Base-by-base conservation (phyloP, 441 rosid genomes). In the Gossypium davidsonii region DNA sequence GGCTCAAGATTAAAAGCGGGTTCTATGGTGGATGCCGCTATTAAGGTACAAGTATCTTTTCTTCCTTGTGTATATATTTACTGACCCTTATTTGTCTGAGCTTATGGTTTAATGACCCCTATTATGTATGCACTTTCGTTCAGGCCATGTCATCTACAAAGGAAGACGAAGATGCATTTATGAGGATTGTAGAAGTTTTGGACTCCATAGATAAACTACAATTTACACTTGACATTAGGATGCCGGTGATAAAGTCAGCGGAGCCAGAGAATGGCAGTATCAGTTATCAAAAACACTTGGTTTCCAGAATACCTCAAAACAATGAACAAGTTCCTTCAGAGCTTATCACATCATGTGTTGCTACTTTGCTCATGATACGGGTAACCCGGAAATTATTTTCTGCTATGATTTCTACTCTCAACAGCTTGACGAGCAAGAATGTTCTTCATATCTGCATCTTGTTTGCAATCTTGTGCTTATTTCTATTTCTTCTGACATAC, bases 351-450 rank as follows among this genome's bases (percentile, higher is more conserved):
- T 91, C 99, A 11, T 93, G 98, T 65, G 98, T 93, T 14, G 91
- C 98, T 75, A 76, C 96, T 71, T 80, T 90, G 87, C 86, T 89
- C 73, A 89, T 92, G 97, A 84, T 93, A 78, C 94, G 90, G 97
- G 99, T 90, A 79, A 81, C 55, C 46, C 10, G 31, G 44, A 66
- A 55, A 44, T 12, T 80, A 56, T 48, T 2, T 20, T 57, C 34
- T 62, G 21, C 6, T 42, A 4, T 67, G 20, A 17, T 6, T 67
- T 26, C 56, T 5, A n/a, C 65, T 60, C 44, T 61, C 11, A 48
- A 20, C 66, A 31, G 9, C 48, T 39, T 34, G 21, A 31, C 7
- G 46, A 17, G 21, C 68, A 44, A 39, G 57, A 52, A 52, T 10
- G 6, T 15, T 4, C 51, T 9, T n/a, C 52, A 2, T n/a, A 5